Percentiles rank a stretch among this genome's conserved stretches.
Conservation (phyloP, 176 grass and related monocot genomes). For the Urochloa ruziziensis region DNA sequence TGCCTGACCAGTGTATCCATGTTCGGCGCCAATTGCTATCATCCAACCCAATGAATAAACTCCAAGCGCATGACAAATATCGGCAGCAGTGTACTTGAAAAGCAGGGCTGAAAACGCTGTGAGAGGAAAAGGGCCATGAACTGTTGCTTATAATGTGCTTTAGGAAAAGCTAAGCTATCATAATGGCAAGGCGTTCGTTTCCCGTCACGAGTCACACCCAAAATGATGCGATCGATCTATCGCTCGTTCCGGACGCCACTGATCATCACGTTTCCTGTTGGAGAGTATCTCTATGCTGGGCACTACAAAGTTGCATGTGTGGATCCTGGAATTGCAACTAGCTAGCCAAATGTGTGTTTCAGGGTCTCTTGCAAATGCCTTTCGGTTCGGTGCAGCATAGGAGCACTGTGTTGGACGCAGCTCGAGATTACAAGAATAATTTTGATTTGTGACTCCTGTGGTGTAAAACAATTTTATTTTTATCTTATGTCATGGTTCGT, state of each 20-base stretch:
- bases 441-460: not conserved
- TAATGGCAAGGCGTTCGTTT: constrained; percentile 27
- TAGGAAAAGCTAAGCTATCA: constrained; percentile 18
- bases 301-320: not conserved
- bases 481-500: not conserved
- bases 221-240: constrained; percentile 16
- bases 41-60: not conserved
- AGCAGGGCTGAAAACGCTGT: constrained; percentile 14
- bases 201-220: constrained; percentile 29
- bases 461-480: not conserved
- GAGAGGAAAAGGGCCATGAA: constrained; percentile 5
- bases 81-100: constrained; percentile 15
- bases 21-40: constrained; percentile 32
- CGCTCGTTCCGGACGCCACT: constrained; percentile 1
- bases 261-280: not conserved
- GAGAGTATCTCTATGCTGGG: constrained; percentile 8
- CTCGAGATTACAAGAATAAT: too few species aligned
- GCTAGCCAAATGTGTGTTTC: not conserved
- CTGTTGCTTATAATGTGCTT: constrained; percentile 29
- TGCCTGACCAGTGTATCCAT: not conserved
- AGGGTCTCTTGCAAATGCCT: not conserved
- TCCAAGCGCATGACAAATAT: not conserved
- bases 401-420: not conserved
- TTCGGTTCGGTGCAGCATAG: not conserved
- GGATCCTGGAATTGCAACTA: not conserved